phyloP scores from a whole-genome alignment of 768 basidiomycete genomes.

The Scleroderma citrinum region DNA sequence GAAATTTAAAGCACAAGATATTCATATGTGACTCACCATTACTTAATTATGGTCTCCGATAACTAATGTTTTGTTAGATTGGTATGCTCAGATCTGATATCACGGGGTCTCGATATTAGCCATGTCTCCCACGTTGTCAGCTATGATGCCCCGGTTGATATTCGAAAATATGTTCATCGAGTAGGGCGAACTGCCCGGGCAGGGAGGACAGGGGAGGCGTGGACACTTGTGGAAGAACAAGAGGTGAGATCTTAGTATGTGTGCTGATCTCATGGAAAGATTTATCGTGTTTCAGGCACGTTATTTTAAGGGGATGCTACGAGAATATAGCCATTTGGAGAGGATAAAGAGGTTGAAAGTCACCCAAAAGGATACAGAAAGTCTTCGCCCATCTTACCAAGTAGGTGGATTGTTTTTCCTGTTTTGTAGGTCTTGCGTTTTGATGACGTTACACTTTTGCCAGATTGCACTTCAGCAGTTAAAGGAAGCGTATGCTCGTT shows the following conservation, averaged over 20 bases:
- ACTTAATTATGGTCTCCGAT: not conserved
- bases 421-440: not conserved
- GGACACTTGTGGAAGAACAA: slow-evolving; percentile 94
- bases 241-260: slow-evolving; percentile 43
- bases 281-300: slow-evolving; percentile 50
- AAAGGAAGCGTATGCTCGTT: slow-evolving; percentile 23
- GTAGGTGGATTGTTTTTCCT: slow-evolving; percentile 32
- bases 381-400: slow-evolving; percentile 59
- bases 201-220: slow-evolving; percentile 81
- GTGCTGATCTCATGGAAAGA: not conserved
- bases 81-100: slow-evolving; percentile 94
- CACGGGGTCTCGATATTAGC: slow-evolving; percentile 92
- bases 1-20: slow-evolving; percentile 72
- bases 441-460: slow-evolving; percentile 2
- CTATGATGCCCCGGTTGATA: slow-evolving; percentile 95
- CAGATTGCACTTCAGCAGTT: slow-evolving; percentile 26
- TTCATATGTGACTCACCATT: slow-evolving; percentile 63
- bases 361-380: slow-evolving; percentile 51
- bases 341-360: slow-evolving; percentile 64
- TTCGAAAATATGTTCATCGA: slow-evolving; percentile 97
- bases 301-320: slow-evolving; percentile 82
- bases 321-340: slow-evolving; percentile 60
- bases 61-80: slow-evolving; percentile 45
- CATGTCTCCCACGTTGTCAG: slow-evolving; percentile 90
- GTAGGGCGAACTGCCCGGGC: slow-evolving; percentile 95